Percentiles rank a stretch among this genome's conserved stretches.
Conservation (phyloP, 164 flowering plant species). For the Annona squamosa region DNA sequence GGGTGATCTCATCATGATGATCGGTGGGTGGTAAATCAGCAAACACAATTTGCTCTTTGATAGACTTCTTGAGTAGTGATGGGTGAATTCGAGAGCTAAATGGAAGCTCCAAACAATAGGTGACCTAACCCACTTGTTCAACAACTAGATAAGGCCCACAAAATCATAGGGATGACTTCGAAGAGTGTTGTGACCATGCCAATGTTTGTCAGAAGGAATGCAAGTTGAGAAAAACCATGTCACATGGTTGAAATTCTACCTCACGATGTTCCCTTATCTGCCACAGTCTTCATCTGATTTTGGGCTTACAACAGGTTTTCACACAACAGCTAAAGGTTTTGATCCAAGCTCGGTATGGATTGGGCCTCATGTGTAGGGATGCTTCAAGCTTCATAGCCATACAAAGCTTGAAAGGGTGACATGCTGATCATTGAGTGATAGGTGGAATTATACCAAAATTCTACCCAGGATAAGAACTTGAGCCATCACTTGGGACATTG, state of each 20-base stretch:
- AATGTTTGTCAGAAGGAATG: neutral
- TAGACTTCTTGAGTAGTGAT: no score
- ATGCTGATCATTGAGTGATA: neutral
- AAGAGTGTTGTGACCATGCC: neutral
- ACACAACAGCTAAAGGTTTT: neutral
- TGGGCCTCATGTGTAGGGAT: neutral
- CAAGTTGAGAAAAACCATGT: slow-evolving; percentile 7
- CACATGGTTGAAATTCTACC: neutral
- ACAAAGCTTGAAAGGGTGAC: neutral
- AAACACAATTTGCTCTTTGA: no score
- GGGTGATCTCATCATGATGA: no score
- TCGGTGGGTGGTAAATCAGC: no score
- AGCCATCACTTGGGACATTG: neutral
- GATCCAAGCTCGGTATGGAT: neutral
- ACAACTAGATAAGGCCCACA: neutral
- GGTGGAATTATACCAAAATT: slow-evolving; percentile 6
- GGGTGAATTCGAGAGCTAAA: no score
- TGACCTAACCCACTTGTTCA: neutral
- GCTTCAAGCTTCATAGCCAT: neutral
- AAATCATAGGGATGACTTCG: neutral
- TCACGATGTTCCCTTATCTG: neutral
- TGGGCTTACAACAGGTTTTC: neutral
- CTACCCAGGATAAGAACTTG: neutral
- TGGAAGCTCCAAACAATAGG: neutral
- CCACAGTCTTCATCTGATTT: neutral